Conservation (phyloP, 2,329 filamentous ascomycete species). For the Eurotiales sp. region DNA sequence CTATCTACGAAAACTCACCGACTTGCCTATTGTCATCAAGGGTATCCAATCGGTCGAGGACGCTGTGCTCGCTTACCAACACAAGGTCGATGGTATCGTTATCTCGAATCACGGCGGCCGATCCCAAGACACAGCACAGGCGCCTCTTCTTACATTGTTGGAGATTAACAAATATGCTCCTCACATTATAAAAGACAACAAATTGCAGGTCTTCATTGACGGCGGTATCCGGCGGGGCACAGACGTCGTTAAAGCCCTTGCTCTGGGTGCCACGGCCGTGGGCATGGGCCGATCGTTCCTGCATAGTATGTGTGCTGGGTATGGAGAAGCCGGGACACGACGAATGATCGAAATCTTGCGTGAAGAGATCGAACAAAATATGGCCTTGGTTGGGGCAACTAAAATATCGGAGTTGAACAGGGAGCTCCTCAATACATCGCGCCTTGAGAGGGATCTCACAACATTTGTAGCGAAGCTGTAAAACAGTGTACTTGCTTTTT, state of each 20-base stretch:
- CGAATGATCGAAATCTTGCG: constrained; percentile 33
- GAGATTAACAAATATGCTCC: constrained; percentile 62
- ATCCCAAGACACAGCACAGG: constrained; percentile 42
- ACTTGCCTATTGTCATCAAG: constrained; percentile 35
- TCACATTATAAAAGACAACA: constrained; percentile 50
- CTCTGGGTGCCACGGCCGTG: constrained; percentile 61
- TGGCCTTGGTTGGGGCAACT: constrained; percentile 31
- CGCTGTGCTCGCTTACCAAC: constrained; percentile 42
- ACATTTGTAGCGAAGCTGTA: constrained; percentile 17
- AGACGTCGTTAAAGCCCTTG: constrained; percentile 65
- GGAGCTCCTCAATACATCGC: constrained; percentile 29
- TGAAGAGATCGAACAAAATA: constrained; percentile 33
- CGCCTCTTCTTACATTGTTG: constrained; percentile 57
- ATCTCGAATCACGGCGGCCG: constrained; percentile 43
- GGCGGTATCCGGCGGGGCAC: constrained; percentile 63
- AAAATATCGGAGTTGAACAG: constrained; percentile 25
- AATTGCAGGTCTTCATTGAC: constrained; percentile 61
- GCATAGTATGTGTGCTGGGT: constrained; percentile 53
- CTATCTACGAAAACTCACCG: constrained; percentile 41
- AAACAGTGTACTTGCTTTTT: neutral
- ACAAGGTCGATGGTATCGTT: constrained; percentile 45
- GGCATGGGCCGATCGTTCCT: constrained; percentile 61
- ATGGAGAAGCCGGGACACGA: constrained; percentile 57
- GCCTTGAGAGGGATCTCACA: constrained; percentile 29
- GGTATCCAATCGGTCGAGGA: constrained; percentile 49